These are phyloP conservation scores for Colletotrichum australisinense DNA, from an alignment of 2,329 filamentous ascomycete genomes.

Conservation along the genomic window DNA sequence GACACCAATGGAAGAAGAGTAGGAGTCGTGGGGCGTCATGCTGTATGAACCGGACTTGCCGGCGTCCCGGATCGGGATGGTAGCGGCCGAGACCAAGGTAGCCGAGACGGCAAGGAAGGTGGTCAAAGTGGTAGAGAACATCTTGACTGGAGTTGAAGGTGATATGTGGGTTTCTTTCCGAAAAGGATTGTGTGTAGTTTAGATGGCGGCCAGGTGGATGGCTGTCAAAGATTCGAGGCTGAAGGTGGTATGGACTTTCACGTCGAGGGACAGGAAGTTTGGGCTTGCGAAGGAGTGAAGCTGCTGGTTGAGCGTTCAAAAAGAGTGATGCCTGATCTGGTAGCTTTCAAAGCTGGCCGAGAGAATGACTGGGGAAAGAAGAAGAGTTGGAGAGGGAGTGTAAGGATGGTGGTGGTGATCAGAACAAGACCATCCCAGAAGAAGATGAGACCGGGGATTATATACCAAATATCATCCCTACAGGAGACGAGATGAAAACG, in stretches of 20 bases:
- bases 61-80: conserved; percentile 37
- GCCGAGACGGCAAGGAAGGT: conserved; percentile 44
- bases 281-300: conserved; percentile 34
- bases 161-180: background rate
- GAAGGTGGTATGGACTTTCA: background rate
- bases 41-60: conserved; percentile 44
- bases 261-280: conserved; percentile 18
- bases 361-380: conserved; percentile 17
- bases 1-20: conserved; percentile 68
- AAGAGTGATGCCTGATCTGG: conserved; percentile 31
- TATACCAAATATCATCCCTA: conserved; percentile 23
- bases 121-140: conserved; percentile 43
- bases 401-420: conserved; percentile 34
- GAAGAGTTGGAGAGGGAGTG: conserved; percentile 5
- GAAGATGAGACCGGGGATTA: conserved; percentile 16
- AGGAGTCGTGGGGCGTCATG: conserved; percentile 67
- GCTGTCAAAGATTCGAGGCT: conserved; percentile 4
- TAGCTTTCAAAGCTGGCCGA: conserved; percentile 35
- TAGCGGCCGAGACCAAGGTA: conserved; percentile 41
- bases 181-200: background rate
- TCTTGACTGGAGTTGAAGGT: conserved; percentile 32
- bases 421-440: background rate
- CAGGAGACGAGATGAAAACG: conserved; percentile 20
- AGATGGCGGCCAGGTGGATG: background rate
- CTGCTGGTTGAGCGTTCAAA: conserved; percentile 19